Conservation (phyloP, 371 early-diverging fungal species). For the Saksenaea vasiformis region DNA sequence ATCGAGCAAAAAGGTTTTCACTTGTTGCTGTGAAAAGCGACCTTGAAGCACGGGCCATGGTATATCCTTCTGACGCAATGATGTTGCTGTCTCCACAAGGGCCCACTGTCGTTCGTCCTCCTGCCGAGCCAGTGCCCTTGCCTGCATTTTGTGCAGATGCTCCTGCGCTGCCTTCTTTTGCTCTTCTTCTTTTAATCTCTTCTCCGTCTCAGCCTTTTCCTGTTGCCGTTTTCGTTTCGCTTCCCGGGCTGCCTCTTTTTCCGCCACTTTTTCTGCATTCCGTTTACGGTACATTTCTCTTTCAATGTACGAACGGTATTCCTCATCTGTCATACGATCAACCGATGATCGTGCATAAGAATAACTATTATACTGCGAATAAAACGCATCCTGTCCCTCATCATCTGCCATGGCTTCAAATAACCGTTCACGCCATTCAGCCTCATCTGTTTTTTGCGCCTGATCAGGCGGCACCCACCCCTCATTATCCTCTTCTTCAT, state of each 20-base stretch:
- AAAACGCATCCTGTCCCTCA: conserved; percentile 45
- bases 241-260: conserved; percentile 22
- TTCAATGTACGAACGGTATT: conserved; percentile 44
- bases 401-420: conserved; percentile 53
- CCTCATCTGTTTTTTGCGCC: conserved; percentile 17
- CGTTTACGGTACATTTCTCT: conserved; percentile 34
- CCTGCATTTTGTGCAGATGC: conserved; percentile 12
- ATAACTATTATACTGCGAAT: conserved; percentile 25
- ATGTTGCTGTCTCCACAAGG: conserved; percentile 13
- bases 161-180: conserved; percentile 8
- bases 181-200: conserved; percentile 9
- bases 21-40: conserved; percentile 11
- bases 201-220: conserved; percentile 17
- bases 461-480: conserved; percentile 36
- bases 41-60: conserved; percentile 40
- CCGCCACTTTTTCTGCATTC: conserved; percentile 34
- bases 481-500: conserved; percentile 23
- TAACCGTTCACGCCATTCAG: conserved; percentile 41
- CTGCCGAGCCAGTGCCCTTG: conserved; percentile 1
- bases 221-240: conserved; percentile 19
- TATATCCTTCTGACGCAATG: conserved; percentile 27
- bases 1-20: conserved; percentile 27
- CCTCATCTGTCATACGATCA: conserved; percentile 43
- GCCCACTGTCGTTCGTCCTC: conserved; percentile 31
- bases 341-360: not conserved